These are phyloP conservation scores for Malus asiatica DNA, from an alignment of 306 rosid genomes.

Conservation along the genomic window DNA sequence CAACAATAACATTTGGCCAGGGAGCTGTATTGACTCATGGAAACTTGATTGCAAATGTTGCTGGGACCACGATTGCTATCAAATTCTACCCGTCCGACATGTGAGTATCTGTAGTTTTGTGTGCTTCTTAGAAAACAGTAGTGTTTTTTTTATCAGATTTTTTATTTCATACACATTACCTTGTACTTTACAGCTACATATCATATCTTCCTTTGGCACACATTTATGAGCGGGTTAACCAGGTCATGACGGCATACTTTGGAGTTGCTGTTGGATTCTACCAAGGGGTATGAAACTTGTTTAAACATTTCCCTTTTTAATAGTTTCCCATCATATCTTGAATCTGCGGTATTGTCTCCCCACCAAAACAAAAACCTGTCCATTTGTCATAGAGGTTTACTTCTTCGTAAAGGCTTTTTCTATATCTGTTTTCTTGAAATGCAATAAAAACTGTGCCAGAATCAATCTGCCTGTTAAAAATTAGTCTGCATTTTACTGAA, in stretches of 20 bases:
- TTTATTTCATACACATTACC: conserved; percentile 14
- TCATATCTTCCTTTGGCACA: conserved; percentile 98
- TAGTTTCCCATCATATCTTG: background rate
- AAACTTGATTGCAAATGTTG: conserved; percentile 82
- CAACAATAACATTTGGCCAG: conserved; percentile 40
- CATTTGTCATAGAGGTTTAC: background rate
- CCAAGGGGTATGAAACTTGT: conserved; percentile 73
- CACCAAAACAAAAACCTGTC: background rate
- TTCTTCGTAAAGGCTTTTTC: background rate
- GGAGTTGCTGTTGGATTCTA: conserved; percentile 95
- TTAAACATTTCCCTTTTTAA: background rate
- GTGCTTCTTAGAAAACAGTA: background rate
- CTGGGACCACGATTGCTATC: conserved; percentile 51
- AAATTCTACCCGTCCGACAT: conserved; percentile 69
- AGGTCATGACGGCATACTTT: conserved; percentile 49
- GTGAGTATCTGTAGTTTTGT: conserved; percentile 44
- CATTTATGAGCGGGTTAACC: conserved; percentile 92
- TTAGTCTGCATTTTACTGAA: background rate
- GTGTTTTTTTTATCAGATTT: background rate
- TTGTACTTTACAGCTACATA: conserved; percentile 59
- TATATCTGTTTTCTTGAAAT: background rate
- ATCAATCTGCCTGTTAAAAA: background rate
- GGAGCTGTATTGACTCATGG: conserved; percentile 87
- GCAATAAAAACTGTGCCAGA: background rate
- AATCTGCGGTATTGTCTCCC: background rate